These are phyloP conservation scores for Metroxylon sagu DNA, from an alignment of 176 grass and related monocot species.

Conservation along the genomic window DNA sequence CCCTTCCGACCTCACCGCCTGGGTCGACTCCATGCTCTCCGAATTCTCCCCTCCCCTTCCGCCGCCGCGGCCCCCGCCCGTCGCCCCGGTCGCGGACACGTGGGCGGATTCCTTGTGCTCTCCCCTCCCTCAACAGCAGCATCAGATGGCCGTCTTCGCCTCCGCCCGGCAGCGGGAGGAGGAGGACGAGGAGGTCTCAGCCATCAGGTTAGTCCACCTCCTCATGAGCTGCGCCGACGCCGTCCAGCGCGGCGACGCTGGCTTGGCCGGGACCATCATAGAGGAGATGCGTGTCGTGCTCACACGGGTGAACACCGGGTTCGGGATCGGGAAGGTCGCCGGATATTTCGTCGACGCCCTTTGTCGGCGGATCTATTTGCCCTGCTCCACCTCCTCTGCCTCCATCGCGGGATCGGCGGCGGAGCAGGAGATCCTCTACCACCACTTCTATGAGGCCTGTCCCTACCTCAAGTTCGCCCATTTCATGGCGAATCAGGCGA, in stretches of 20 bases:
- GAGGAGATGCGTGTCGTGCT: constrained; percentile 50
- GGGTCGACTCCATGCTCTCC: constrained; percentile 18
- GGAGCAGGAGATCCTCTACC: constrained; percentile 50
- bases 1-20: constrained; percentile 12
- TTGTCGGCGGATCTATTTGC: constrained; percentile 40
- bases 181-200: constrained; percentile 59
- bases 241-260: constrained; percentile 38
- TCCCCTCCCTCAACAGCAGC: not conserved
- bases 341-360: constrained; percentile 71
- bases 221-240: constrained; percentile 85
- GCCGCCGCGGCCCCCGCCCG: not conserved
- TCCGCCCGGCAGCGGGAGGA: constrained; percentile 19
- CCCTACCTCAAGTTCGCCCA: constrained; percentile 98
- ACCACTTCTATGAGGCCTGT: constrained; percentile 86
- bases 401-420: constrained; percentile 3
- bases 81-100: no score
- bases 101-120: no score
- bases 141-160: constrained; percentile 10
- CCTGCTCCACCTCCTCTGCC: not conserved
- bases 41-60: not conserved
- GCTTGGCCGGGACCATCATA: constrained; percentile 23
- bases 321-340: constrained; percentile 75
- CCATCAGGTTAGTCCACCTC: constrained; percentile 71
- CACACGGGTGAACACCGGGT: constrained; percentile 32
- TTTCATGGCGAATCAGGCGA: constrained; percentile 94